phyloP scores from a whole-genome alignment of 352 stramenopile genomes.

The Globisporangium takayamanum region DNA sequence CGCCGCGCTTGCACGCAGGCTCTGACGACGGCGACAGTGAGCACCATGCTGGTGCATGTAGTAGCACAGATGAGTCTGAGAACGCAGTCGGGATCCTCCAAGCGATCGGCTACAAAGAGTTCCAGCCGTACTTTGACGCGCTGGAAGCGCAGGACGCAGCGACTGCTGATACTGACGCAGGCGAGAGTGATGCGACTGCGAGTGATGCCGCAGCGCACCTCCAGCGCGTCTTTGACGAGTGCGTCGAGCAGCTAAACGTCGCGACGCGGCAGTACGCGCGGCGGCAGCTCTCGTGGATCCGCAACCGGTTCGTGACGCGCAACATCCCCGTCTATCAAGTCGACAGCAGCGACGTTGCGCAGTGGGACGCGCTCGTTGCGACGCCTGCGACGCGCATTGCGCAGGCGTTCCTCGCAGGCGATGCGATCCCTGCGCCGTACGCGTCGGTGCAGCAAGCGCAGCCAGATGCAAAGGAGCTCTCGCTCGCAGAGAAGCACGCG shows the following conservation, averaged over 20 bases:
- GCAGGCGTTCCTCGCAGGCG: constrained; percentile 35
- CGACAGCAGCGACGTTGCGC: constrained; percentile 65
- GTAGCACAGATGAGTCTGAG: not conserved
- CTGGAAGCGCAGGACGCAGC: constrained; percentile 27
- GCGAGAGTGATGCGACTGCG: not conserved
- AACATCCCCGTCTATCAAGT: constrained; percentile 84
- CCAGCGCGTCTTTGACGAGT: constrained; percentile 41
- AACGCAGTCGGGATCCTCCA: constrained; percentile 74
- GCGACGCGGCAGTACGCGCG: constrained; percentile 83
- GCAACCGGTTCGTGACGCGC: constrained; percentile 78
- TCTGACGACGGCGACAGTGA: constrained; percentile 2
- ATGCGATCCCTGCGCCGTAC: constrained; percentile 20
- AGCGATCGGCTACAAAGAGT: constrained; percentile 90
- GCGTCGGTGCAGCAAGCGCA: constrained; percentile 41
- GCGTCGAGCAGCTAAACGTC: constrained; percentile 72
- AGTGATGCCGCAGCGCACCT: constrained; percentile 21
- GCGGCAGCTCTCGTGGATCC: constrained; percentile 84
- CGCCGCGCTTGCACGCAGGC: constrained; percentile 23
- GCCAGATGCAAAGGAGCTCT: constrained; percentile 33
- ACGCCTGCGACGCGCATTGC: constrained; percentile 62
- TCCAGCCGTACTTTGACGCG: constrained; percentile 75
- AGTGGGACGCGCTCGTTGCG: constrained; percentile 52
- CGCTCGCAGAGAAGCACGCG: constrained; percentile 50
- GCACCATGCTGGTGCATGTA: too few species aligned
- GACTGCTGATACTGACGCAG: not conserved